phyloP scores from a whole-genome alignment of 139 green algal species.

The Deuterostichococcus epilithicus region DNA sequence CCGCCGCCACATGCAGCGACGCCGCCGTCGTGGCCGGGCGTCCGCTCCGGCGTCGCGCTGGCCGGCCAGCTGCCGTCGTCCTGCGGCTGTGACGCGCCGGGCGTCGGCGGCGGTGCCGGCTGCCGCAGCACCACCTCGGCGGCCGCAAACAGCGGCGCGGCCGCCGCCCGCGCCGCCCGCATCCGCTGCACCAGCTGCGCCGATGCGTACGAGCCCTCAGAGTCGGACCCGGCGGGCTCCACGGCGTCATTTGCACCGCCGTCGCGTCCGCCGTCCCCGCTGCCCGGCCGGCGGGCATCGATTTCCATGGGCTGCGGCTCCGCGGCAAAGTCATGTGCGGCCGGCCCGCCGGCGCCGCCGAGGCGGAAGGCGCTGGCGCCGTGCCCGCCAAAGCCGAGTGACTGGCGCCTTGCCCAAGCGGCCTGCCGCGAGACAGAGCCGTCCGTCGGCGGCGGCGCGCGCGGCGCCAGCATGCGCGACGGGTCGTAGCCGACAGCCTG shows the following conservation, averaged over 20 bases:
- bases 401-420: too few species aligned
- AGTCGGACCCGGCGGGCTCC: neutral
- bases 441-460: too few species aligned
- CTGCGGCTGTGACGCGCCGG: neutral
- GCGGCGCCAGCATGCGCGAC: neutral
- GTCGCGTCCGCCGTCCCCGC: too few species aligned
- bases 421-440: too few species aligned
- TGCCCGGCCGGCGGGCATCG: neutral
- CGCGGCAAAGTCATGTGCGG: neutral
- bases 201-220: neutral
- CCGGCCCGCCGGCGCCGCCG: too few species aligned
- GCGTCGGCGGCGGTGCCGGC: neutral
- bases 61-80: neutral
- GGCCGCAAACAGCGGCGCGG: neutral
- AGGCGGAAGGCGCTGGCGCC: neutral
- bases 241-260: neutral
- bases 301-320: neutral
- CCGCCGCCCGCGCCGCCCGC: too few species aligned
- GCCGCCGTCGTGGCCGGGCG: too few species aligned
- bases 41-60: neutral
- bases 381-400: too few species aligned
- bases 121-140: neutral
- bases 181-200: neutral
- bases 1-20: too few species aligned
- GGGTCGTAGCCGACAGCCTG: neutral